Evolutionary conservation across 169 alveolate genomes (phyloP), one percentile per base, ranked within the genome.

Genomic region (Toxoplasma gondii): DNA sequence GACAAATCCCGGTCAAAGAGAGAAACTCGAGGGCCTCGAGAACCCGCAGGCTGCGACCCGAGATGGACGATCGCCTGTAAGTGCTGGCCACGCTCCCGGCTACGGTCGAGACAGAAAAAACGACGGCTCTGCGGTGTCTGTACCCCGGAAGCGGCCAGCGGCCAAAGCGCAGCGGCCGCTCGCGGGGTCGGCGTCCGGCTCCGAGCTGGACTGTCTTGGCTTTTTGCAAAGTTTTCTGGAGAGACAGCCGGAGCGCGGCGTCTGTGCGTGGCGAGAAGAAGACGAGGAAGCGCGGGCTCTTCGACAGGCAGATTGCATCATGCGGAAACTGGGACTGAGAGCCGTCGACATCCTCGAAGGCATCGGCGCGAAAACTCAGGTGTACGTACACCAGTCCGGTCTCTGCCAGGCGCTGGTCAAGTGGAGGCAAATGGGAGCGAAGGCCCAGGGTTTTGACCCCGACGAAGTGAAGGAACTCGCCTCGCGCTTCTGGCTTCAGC

Each of bases 381-480:
- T 82, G 90, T 82, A 29, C 90, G 67, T 9, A 24, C 90, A 82
- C 67, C 90, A 82, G 67, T 43, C 69, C 41, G 90, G 90, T 1
- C 44, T 82, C 44, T 41, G 90, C 9, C 90, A 82, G 41, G 94
- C 94, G 39, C 91, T 92, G 7, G 94, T 92, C 53, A 88, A 86
- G 54, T 88, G 88, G 78, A 81, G 92, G 80, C 92, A 82, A 49
- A 2, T 45, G 36, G 67, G 58, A 34, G 92, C 94, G 39, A 92
- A 92, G 92, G 94, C 94, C 4, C 94, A 92, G 87, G 94, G 92
- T 24, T 88, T 88, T n/a, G 78, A 64, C 43, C 92, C 81, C 12
- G 94, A 92, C 22, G 94, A 88, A 83, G 94, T 88, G 10, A 92
- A 83, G 87, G 94, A 92, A 36, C 86, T 92, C 29, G 94, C 94